These are phyloP conservation scores for Aureoboletus auriporus DNA, from an alignment of 768 basidiomycete genomes.

Conservation along the genomic window DNA sequence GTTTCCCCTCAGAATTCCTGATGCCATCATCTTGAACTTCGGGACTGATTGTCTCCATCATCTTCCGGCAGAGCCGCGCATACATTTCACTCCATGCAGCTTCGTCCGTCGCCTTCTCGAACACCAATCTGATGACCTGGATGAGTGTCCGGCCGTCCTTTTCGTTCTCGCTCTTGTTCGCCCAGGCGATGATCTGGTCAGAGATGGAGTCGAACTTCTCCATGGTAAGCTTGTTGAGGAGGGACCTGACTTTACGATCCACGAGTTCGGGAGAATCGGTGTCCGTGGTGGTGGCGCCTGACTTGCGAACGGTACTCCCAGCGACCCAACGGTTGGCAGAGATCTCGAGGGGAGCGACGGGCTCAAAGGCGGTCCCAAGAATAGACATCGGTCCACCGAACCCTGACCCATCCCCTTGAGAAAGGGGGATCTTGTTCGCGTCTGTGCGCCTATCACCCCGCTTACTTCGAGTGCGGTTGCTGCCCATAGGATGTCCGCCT, in stretches of 20 bases:
- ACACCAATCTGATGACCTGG: conserved; percentile 92
- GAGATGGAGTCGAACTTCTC: conserved; percentile 96
- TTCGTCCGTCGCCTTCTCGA: conserved; percentile 97
- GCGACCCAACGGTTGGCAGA: conserved; percentile 85
- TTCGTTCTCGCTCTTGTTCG: conserved; percentile 90
- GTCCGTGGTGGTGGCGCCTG: conserved; percentile 33
- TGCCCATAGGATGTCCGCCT: conserved; percentile 43
- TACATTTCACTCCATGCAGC: conserved; percentile 98
- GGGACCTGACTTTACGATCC: conserved; percentile 86
- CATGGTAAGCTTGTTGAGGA: conserved; percentile 95
- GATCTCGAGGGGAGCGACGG: conserved; percentile 70
- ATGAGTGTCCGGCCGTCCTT: conserved; percentile 92
- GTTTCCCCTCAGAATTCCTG: conserved; percentile 74
- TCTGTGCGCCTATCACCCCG: conserved; percentile 79
- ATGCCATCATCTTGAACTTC: conserved; percentile 89
- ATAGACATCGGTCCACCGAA: conserved; percentile 27
- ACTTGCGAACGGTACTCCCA: conserved; percentile 39
- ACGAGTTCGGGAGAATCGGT: conserved; percentile 78
- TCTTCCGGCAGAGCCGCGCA: conserved; percentile 88
- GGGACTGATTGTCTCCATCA: conserved; percentile 90
- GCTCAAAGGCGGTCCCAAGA: conserved; percentile 45
- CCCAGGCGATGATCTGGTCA: conserved; percentile 92
- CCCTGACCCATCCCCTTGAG: conserved; percentile 34
- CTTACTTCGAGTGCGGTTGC: conserved; percentile 70
- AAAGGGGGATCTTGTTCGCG: conserved; percentile 39